Base-by-base conservation (phyloP, 495 filamentous ascomycete genomes). In the Penicillium maclennaniae region DNA sequence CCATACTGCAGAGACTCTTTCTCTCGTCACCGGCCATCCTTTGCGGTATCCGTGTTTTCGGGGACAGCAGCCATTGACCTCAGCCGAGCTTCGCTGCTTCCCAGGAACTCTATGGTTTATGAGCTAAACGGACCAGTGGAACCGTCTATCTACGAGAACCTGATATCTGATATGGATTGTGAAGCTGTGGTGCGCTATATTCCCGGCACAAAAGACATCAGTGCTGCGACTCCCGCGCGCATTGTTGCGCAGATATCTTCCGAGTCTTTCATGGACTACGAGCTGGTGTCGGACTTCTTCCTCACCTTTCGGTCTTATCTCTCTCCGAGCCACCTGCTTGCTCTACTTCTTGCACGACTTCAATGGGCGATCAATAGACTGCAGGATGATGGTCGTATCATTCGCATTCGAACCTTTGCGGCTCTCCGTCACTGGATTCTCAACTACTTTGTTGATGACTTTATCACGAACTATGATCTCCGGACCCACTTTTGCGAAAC, bases 201-300 rank as follows among this genome's bases (percentile, higher is more conserved):
- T 45, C 60, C 82, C 4, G 73, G 75, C 12, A 83, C 81, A 14
- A 83, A 86, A 37, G 82, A 88, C 48, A 92, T 98, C 25, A 85
- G 81, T 31, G 93, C 95, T 43, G 93, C 95, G 15, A 96, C 91
- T 0, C 91, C 92, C 2, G 87, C 91, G 8, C 85, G 95, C 12
- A 82, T 99, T 31, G 89, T 99, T 42, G 92, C 92, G n/a, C 90
- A 99, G 68, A 95, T 99, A 53, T 97, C 93, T 4, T 97, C 95
- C 16, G 89, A 92, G 17, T 87, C 83, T 44, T 97, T 97, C 67
- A 82, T 99, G 55, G 93, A 99, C 67, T 99, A 99, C 69, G 92
- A 97, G 64, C 81, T 99, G 6, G 80, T 99, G 1, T 97, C 95
- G 0, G 93, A 97, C 69, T 99, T 99, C 74, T 99, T 99, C 62